These are phyloP conservation scores for Passiflora organensis DNA, from an alignment of 345 rosid species.

Conservation along the genomic window DNA sequence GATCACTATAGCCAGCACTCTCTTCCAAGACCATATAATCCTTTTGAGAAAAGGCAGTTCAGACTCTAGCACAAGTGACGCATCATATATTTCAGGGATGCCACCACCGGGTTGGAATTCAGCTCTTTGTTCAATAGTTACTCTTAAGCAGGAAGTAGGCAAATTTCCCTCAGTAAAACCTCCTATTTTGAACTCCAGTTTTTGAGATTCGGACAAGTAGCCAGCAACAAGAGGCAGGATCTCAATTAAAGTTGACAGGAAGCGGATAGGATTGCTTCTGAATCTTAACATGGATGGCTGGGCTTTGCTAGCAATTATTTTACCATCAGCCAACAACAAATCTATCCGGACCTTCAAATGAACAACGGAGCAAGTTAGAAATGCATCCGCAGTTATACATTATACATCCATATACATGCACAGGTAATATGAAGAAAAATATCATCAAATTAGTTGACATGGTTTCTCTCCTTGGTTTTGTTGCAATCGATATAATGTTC, in stretches of 20 bases:
- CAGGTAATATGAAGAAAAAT: too few relatives aligned
- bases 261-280: slow-evolving; percentile 67
- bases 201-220: slow-evolving; percentile 68
- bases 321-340: slow-evolving; percentile 54
- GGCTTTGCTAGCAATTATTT: slow-evolving; percentile 49
- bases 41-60: slow-evolving; percentile 53
- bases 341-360: slow-evolving; percentile 80
- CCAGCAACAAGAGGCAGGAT: slow-evolving; percentile 69
- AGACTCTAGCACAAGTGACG: slow-evolving; percentile 49
- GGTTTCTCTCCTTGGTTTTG: too few relatives aligned
- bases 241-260: slow-evolving; percentile 56
- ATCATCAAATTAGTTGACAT: too few relatives aligned
- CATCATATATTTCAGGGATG: slow-evolving; percentile 74
- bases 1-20: slow-evolving; percentile 56
- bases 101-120: slow-evolving; percentile 61
- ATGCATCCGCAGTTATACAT: too few relatives aligned
- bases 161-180: slow-evolving; percentile 51
- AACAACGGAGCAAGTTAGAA: too few relatives aligned
- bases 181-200: slow-evolving; percentile 46
- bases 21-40: slow-evolving; percentile 72
- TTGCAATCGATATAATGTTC: too few relatives aligned
- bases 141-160: slow-evolving; percentile 62
- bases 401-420: too few relatives aligned
- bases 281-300: slow-evolving; percentile 70
- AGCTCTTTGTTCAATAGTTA: slow-evolving; percentile 65